phyloP scores from a whole-genome alignment of 2,329 filamentous ascomycete genomes.

The Talaromyces sp. region DNA sequence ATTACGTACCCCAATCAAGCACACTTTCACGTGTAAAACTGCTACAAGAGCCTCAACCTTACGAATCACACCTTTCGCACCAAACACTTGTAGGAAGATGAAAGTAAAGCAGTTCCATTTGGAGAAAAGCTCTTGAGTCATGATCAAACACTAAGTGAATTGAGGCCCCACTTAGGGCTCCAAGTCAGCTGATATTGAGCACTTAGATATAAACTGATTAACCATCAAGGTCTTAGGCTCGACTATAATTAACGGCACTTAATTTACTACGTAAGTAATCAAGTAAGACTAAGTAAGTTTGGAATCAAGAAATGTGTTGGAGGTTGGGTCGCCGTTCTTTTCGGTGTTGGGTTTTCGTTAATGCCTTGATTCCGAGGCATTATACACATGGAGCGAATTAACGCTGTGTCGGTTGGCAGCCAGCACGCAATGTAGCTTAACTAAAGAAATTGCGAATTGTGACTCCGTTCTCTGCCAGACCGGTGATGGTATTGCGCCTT shows the following conservation, averaged over 20 bases:
- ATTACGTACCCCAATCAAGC: not conserved
- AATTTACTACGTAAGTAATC: not conserved
- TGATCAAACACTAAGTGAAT: not conserved
- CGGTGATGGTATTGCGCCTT: not conserved
- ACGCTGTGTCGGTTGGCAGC: not conserved
- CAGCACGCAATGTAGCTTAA: not conserved
- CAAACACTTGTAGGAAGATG: too few species aligned
- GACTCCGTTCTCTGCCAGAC: not conserved
- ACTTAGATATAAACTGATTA: not conserved
- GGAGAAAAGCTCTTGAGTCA: not conserved
- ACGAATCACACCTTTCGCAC: too few species aligned
- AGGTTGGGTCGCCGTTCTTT: not conserved
- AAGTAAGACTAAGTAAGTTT: too few species aligned
- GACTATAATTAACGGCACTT: not conserved
- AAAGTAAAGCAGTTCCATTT: not conserved
- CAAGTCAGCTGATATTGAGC: slow-evolving; percentile 10
- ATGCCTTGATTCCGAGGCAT: not conserved
- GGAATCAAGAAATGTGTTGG: not conserved
- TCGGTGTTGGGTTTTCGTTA: not conserved
- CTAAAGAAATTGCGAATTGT: not conserved
- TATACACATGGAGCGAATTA: not conserved
- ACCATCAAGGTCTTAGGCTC: not conserved
- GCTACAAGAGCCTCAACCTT: not conserved
- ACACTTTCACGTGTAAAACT: not conserved
- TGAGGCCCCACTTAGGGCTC: slow-evolving; percentile 6